Evolutionary conservation across 306 rosid genomes (phyloP).

Genomic region (Ormosia emarginata): DNA sequence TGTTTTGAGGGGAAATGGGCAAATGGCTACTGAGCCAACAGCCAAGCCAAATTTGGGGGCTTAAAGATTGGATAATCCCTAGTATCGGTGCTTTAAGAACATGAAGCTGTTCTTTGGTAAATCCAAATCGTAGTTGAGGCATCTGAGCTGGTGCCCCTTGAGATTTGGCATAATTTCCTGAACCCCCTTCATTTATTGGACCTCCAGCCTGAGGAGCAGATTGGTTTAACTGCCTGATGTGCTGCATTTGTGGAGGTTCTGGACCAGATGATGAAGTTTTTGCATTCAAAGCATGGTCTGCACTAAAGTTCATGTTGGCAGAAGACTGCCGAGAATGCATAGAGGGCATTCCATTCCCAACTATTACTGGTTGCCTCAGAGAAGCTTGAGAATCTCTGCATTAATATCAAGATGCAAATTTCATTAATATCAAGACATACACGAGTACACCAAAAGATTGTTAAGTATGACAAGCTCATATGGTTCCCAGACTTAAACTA

Average conservation of each 20-base stretch:
- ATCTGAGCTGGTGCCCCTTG: conserved; percentile 62
- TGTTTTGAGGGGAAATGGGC: not conserved
- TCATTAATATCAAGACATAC: not conserved
- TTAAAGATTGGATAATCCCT: conserved; percentile 15
- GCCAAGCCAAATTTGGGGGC: not conserved
- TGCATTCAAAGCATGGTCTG: conserved; percentile 49
- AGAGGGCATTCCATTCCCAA: conserved; percentile 71
- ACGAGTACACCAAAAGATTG: not conserved
- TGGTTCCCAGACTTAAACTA: not conserved
- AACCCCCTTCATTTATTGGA: conserved; percentile 53
- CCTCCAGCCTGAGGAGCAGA: conserved; percentile 57
- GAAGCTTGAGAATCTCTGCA: conserved; percentile 75
- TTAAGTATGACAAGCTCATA: not conserved
- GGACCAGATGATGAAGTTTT: conserved; percentile 52
- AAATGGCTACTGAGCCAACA: too few species aligned
- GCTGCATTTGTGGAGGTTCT: conserved; percentile 59
- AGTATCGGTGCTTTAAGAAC: conserved; percentile 98
- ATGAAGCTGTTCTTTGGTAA: conserved; percentile 91
- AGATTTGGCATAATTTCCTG: conserved; percentile 42
- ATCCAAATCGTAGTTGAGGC: conserved; percentile 55
- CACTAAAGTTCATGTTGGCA: conserved; percentile 49
- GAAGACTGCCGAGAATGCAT: conserved; percentile 60
- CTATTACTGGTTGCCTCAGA: conserved; percentile 42
- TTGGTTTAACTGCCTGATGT: conserved; percentile 64
- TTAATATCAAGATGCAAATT: not conserved